Percentiles rank a stretch among this genome's conserved stretches.
These are phyloP conservation scores for Cicer yamashitae DNA, from an alignment of 306 rosid genomes.

Conservation along the genomic window DNA sequence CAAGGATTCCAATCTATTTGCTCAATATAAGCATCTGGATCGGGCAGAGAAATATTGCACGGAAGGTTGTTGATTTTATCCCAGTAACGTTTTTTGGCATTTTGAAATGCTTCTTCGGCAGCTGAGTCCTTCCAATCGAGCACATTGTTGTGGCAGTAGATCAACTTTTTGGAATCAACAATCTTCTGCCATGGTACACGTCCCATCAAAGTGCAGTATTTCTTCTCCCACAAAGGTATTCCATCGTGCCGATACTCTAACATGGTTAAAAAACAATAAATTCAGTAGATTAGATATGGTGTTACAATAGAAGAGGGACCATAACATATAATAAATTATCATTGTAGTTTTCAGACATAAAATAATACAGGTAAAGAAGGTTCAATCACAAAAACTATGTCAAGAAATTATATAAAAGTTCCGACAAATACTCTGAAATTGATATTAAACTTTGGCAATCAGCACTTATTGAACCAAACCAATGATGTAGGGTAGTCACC, in stretches of 20 bases:
- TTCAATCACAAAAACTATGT: conserved; percentile 2
- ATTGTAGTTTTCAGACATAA: conserved; percentile 15
- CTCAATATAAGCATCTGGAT: conserved; percentile 64
- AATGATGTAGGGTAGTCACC: conserved; percentile 16
- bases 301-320: not conserved
- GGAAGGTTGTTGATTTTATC: conserved; percentile 57
- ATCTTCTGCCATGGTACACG: conserved; percentile 83
- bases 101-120: conserved; percentile 76
- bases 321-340: conserved; percentile 20
- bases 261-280: conserved; percentile 19
- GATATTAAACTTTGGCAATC: not conserved
- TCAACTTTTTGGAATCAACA: conserved; percentile 58
- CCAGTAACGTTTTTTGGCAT: conserved; percentile 74
- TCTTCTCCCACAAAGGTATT: conserved; percentile 91
- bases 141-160: conserved; percentile 57
- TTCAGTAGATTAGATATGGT: not conserved
- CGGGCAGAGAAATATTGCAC: conserved; percentile 56
- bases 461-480: conserved; percentile 23
- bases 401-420: conserved; percentile 7
- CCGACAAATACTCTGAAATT: not conserved
- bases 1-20: conserved; percentile 75
- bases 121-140: conserved; percentile 77
- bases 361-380: conserved; percentile 21
- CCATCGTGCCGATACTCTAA: conserved; percentile 66
- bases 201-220: conserved; percentile 66